Conservation (phyloP, 352 stramenopile species). For the Globisporangium canariense region DNA sequence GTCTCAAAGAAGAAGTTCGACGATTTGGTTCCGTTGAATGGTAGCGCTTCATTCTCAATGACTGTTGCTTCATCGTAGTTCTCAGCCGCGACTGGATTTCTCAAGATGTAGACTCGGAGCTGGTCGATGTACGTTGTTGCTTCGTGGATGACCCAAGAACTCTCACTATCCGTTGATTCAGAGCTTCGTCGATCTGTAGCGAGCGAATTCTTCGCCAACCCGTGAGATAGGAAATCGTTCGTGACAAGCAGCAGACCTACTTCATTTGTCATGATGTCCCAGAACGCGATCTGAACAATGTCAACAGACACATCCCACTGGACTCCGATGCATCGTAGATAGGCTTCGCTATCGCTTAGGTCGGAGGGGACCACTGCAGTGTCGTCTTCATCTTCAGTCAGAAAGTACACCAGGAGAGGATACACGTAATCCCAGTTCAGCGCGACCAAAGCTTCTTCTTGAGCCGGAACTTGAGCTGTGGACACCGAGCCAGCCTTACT, state of each 20-base stretch:
- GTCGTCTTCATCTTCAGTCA: slow-evolving; percentile 39
- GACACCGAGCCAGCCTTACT: slow-evolving; percentile 15
- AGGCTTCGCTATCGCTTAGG: background rate
- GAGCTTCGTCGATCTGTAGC: background rate
- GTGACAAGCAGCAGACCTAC: slow-evolving; percentile 41
- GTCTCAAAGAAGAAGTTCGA: slow-evolving; percentile 65
- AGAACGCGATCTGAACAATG: slow-evolving; percentile 58
- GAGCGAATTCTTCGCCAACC: slow-evolving; percentile 21
- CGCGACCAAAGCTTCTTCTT: slow-evolving; percentile 42
- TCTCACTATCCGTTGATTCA: background rate
- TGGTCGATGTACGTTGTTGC: slow-evolving; percentile 58
- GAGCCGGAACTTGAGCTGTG: slow-evolving; percentile 34
- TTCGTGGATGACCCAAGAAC: slow-evolving; percentile 46
- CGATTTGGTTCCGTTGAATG: slow-evolving; percentile 29
- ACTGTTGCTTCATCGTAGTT: slow-evolving; percentile 12
- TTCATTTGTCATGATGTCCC: slow-evolving; percentile 58
- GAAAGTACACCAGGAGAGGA: slow-evolving; percentile 49
- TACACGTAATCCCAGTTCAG: slow-evolving; percentile 77
- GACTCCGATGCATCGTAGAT: slow-evolving; percentile 37
- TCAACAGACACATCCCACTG: slow-evolving; percentile 69
- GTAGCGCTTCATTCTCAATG: slow-evolving; percentile 15
- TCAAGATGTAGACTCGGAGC: slow-evolving; percentile 54
- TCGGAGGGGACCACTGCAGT: background rate
- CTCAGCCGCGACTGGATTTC: slow-evolving; percentile 15
- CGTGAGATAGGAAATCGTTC: slow-evolving; percentile 60